A percentile compares a stretch with the other conserved stretches of the same genome.
Conservation (phyloP, 768 basidiomycete species). For the Mycena latifolia region DNA sequence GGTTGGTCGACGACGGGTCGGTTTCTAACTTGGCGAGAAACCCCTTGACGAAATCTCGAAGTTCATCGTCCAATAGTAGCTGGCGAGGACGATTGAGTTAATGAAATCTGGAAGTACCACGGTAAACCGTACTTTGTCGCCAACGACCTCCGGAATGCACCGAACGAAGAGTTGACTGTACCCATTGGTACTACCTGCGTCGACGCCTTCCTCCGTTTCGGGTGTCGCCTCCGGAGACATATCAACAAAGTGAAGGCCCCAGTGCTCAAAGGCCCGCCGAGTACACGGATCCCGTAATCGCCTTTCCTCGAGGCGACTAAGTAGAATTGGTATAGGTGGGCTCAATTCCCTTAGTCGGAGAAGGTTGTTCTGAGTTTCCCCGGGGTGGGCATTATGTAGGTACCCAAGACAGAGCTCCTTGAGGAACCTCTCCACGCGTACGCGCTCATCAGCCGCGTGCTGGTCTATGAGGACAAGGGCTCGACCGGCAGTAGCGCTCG, state of each 20-base stretch:
- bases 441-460: constrained; percentile 97
- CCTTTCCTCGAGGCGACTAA: constrained; percentile 74
- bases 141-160: constrained; percentile 76
- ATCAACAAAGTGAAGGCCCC: constrained; percentile 76
- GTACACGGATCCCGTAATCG: constrained; percentile 57
- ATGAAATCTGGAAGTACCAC: constrained; percentile 8
- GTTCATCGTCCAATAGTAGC: constrained; percentile 77
- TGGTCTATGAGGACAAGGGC: constrained; percentile 90
- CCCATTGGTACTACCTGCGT: constrained; percentile 47
- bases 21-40: constrained; percentile 73
- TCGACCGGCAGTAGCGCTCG: constrained; percentile 32
- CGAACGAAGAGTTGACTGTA: constrained; percentile 78
- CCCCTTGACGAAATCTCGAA: constrained; percentile 81
- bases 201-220: constrained; percentile 40
- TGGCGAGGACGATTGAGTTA: constrained; percentile 43
- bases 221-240: constrained; percentile 39
- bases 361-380: constrained; percentile 35
- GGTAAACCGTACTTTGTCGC: constrained; percentile 66
- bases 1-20: constrained; percentile 51
- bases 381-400: constrained; percentile 55
- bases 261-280: constrained; percentile 65
- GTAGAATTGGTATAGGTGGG: constrained; percentile 70
- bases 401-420: constrained; percentile 80
- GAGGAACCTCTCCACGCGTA: constrained; percentile 90
- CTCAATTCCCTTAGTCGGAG: constrained; percentile 51